Conservation (phyloP, 169 alveolate genomes). For the Babesia sp. region DNA sequence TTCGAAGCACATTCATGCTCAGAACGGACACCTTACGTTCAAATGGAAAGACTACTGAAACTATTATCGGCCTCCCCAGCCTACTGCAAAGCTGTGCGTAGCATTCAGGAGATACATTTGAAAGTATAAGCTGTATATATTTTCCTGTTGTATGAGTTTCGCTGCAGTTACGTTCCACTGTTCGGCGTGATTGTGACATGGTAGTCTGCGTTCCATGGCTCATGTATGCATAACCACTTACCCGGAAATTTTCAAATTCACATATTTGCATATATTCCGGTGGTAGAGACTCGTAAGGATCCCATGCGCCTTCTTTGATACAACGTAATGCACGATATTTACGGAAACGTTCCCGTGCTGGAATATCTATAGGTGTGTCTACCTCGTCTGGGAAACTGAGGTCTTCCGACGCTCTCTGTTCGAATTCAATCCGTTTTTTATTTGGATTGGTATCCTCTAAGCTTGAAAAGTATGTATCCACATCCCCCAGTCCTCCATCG, state of each 20-base stretch:
- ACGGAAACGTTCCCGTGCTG: conserved; percentile 75
- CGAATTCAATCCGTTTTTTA: conserved; percentile 52
- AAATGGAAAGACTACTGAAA: conserved; percentile 89
- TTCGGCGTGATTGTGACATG: conserved; percentile 35
- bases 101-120: conserved; percentile 46
- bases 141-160: conserved; percentile 8
- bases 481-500: conserved; percentile 24
- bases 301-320: conserved; percentile 88
- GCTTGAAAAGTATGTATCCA: conserved; percentile 10
- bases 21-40: conserved; percentile 91
- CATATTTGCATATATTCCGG: conserved; percentile 85
- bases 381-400: conserved; percentile 88
- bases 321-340: conserved; percentile 88
- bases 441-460: conserved; percentile 19
- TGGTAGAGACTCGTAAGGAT: conserved; percentile 92
- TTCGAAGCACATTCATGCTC: conserved; percentile 80
- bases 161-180: conserved; percentile 28
- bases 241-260: conserved; percentile 84
- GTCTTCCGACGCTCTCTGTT: conserved; percentile 54
- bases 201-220: conserved; percentile 17
- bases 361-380: conserved; percentile 83
- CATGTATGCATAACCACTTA: conserved; percentile 55
- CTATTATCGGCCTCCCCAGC: conserved; percentile 71
- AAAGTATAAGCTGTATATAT: conserved; percentile 33
- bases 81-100: conserved; percentile 46